A percentile compares a stretch with the other conserved stretches of the same genome.
These are phyloP conservation scores for Euphorbia corollata DNA, from an alignment of 441 rosid species.

Conservation along the genomic window DNA sequence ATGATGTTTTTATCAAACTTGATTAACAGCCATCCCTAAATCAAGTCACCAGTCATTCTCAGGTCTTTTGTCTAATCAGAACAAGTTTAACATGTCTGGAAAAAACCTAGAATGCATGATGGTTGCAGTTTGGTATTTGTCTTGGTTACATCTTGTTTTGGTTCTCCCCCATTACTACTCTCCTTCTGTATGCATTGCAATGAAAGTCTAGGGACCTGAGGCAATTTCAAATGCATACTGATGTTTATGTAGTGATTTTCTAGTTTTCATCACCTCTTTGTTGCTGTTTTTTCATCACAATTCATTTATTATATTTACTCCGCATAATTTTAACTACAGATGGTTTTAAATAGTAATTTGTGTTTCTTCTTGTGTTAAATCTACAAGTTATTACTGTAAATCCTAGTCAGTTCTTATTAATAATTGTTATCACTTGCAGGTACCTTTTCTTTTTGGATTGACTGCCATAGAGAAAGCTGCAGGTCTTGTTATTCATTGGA, in stretches of 20 bases:
- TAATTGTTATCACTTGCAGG: slow-evolving; percentile 40
- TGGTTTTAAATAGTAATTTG: background rate
- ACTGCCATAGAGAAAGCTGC: slow-evolving; percentile 85
- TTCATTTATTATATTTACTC: too few relatives aligned
- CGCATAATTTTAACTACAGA: background rate
- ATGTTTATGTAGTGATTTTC: slow-evolving; percentile 3
- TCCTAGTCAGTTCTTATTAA: background rate
- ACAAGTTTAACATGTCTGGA: background rate
- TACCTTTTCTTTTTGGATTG: slow-evolving; percentile 94
- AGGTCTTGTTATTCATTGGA: slow-evolving; percentile 74
- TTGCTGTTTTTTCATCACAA: background rate
- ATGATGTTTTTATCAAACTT: background rate
- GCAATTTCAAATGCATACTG: background rate
- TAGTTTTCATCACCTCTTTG: slow-evolving; percentile 1
- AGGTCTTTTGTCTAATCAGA: background rate
- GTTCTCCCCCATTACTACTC: background rate
- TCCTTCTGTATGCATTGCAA: too few relatives aligned
- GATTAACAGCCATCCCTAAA: background rate
- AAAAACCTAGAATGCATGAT: background rate
- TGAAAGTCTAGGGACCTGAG: background rate
- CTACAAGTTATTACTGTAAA: background rate
- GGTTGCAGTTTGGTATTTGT: background rate
- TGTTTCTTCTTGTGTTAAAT: background rate
- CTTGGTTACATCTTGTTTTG: background rate
- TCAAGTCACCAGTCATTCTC: background rate